Evolutionary conservation across 2,329 filamentous ascomycete genomes (phyloP).

Genomic region (Ophiocordyceps unilateralis): DNA sequence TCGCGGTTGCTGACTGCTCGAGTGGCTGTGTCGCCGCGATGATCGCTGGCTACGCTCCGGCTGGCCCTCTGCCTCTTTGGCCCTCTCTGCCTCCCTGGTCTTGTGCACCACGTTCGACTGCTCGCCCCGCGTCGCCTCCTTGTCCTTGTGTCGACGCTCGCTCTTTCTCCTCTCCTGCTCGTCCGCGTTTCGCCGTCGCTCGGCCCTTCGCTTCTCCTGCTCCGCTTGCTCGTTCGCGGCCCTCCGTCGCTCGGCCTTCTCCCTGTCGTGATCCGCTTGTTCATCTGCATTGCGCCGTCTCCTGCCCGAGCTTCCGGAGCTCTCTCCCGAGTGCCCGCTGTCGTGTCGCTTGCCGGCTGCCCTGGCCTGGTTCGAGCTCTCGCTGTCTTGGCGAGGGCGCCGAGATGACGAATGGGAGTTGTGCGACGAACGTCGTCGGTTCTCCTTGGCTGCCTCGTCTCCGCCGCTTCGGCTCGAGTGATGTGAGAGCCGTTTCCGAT

Average conservation of each 20-base stretch:
- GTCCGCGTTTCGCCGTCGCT: conserved; percentile 16
- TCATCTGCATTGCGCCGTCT: conserved; percentile 25
- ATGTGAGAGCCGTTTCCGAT: conserved; percentile 22
- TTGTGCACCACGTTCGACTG: conserved; percentile 4
- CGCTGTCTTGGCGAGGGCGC: conserved; percentile 21
- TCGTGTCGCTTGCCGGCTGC: conserved; percentile 26
- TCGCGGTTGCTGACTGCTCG: conserved; percentile 14
- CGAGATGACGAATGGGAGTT: conserved; percentile 10
- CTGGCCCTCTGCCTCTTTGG: conserved; percentile 18
- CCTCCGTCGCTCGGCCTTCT: conserved; percentile 19
- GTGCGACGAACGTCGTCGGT: conserved; percentile 10
- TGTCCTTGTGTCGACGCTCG: conserved; percentile 14
- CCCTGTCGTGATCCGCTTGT: conserved; percentile 30
- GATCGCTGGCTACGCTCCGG: conserved; percentile 14
- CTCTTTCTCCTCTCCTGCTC: conserved; percentile 22
- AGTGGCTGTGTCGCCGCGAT: conserved; percentile 21
- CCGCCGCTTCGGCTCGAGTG: conserved; percentile 14
- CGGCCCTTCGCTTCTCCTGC: conserved; percentile 29
- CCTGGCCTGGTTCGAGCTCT: conserved; percentile 15
- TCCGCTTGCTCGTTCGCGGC: conserved; percentile 31
- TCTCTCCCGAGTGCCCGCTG: conserved; percentile 27
- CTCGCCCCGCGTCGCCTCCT: conserved; percentile 11
- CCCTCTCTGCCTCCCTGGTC: conserved; percentile 13
- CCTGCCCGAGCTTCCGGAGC: conserved; percentile 15
- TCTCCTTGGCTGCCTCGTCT: conserved; percentile 14